Evolutionary conservation across 75 land plant species (phyloP).

Genomic region (Selaginella tamariscina): DNA sequence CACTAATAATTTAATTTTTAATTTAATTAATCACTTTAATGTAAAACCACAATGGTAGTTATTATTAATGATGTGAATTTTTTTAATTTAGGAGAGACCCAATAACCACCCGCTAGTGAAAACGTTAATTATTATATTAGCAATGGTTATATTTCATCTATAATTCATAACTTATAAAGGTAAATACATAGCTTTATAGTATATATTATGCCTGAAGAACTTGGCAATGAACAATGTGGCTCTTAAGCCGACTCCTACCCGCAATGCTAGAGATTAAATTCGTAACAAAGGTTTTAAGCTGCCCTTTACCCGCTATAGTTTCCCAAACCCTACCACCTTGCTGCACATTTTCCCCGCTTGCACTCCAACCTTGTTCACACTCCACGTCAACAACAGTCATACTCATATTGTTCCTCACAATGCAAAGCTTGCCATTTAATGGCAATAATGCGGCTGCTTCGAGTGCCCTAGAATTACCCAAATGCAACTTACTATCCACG

Average conservation of each 20-base stretch:
- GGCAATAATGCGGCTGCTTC: constrained; percentile 3
- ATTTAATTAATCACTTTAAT: too few relatives aligned
- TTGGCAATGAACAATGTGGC: constrained; percentile 12
- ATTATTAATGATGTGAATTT: too few relatives aligned
- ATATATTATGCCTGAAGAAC: constrained; percentile 1
- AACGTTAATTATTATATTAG: too few relatives aligned
- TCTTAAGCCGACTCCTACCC: constrained; percentile 2
- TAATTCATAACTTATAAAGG: too few relatives aligned
- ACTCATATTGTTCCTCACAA: constrained; percentile 14
- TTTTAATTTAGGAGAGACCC: too few relatives aligned
- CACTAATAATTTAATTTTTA: too few relatives aligned
- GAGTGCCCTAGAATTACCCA: constrained; percentile 1
- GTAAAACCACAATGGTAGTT: too few relatives aligned
- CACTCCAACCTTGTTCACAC: not conserved
- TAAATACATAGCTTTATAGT: too few relatives aligned
- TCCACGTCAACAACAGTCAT: constrained; percentile 4
- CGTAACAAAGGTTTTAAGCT: constrained; percentile 2
- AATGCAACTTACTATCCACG: constrained; percentile 11
- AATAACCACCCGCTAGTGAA: too few relatives aligned
- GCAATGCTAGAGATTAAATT: constrained; percentile 6
- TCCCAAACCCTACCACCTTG: not conserved
- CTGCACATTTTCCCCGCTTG: not conserved
- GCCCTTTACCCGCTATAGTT: constrained; percentile 10
- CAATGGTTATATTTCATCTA: too few relatives aligned
- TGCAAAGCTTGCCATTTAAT: constrained; percentile 1